Conservation (phyloP, 164 flowering plant species). For the Kingdonia uniflora region DNA sequence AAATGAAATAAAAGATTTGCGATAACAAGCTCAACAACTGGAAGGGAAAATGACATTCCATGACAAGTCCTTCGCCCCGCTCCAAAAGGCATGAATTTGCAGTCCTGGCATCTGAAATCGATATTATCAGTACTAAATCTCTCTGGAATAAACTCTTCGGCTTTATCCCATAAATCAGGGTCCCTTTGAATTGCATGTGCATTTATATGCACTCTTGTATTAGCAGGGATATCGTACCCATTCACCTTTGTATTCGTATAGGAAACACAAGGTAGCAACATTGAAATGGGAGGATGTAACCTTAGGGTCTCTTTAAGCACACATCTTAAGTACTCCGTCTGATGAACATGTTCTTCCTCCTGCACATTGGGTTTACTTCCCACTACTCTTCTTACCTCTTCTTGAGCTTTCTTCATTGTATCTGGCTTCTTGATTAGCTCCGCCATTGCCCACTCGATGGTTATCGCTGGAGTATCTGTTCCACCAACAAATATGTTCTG, state of each 20-base stretch:
- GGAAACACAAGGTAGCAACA: not conserved
- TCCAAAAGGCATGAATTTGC: not conserved
- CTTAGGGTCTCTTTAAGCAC: not conserved
- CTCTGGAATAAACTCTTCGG: not conserved
- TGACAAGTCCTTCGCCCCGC: not conserved
- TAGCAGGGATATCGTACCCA: not conserved
- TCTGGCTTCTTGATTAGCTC: not conserved
- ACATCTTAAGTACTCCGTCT: not conserved
- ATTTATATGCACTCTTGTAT: not conserved
- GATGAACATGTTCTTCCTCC: not conserved
- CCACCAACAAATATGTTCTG: not conserved
- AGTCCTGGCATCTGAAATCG: no score
- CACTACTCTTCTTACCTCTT: not conserved
- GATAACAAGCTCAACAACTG: not conserved
- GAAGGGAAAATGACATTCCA: not conserved
- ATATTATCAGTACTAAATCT: no score
- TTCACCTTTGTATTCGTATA: not conserved
- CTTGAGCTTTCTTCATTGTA: not conserved
- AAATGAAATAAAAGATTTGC: not conserved
- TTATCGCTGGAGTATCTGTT: not conserved
- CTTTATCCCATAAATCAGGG: not conserved
- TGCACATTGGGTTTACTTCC: not conserved
- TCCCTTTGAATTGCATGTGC: not conserved
- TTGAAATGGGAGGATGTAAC: not conserved
- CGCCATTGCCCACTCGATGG: not conserved